Evolutionary conservation across 306 rosid genomes (phyloP).

Genomic region (Psophocarpus tetragonolobus): DNA sequence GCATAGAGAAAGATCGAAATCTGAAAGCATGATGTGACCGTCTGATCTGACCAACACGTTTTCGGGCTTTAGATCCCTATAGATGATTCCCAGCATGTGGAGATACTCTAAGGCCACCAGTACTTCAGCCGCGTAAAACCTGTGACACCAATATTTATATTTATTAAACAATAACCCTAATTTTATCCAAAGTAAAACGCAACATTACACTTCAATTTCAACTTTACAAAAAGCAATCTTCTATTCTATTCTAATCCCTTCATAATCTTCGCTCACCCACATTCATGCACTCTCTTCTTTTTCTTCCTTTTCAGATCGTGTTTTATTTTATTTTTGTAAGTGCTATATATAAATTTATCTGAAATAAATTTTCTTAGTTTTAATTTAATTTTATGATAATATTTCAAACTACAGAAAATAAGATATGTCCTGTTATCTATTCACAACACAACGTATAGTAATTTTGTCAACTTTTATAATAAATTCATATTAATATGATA

Average conservation of each 20-base stretch:
- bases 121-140: conserved; percentile 95
- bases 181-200: neutral
- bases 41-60: conserved; percentile 95
- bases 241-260: neutral
- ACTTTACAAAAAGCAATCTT: neutral
- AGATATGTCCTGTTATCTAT: too few relatives aligned
- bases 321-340: too few relatives aligned
- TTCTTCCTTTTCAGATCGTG: neutral
- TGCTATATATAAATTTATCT: too few relatives aligned
- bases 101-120: conserved; percentile 95
- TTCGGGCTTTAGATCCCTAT: conserved; percentile 94
- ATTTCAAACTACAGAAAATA: too few relatives aligned
- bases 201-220: neutral
- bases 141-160: conserved; percentile 28
- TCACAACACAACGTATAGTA: too few relatives aligned
- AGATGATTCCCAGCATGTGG: conserved; percentile 96
- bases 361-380: too few relatives aligned
- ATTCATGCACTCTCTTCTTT: neutral
- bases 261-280: neutral
- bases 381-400: neutral
- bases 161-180: neutral
- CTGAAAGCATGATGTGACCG: conserved; percentile 99
- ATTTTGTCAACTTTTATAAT: too few relatives aligned
- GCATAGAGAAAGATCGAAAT: conserved; percentile 85
- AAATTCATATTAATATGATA: too few relatives aligned